Evolutionary conservation across 768 basidiomycete species (phyloP), one percentile per base, ranked within the genome.

Genomic region (Leccinellum luteum): DNA sequence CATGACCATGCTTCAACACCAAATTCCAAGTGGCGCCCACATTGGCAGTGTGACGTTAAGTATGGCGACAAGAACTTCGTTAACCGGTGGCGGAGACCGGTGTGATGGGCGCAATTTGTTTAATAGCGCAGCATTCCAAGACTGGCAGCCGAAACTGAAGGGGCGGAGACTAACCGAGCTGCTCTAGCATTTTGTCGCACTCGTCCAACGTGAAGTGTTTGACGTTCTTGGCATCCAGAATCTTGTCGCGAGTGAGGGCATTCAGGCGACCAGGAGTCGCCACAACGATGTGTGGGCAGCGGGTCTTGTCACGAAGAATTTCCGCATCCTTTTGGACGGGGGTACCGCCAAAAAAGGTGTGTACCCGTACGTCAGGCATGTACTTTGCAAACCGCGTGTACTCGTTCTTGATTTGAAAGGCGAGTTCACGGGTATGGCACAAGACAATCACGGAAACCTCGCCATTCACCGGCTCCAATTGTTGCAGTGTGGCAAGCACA

Each of bases 161-260:
- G 65, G 68, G 64, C 69, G 66, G 63, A 66, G 85, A 99, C 97
- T 98, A 92, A 99, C 97, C 97, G 80, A 99, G 94, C 86, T 94
- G 91, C 85, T 99, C 97, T 74, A 99, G 90, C 94, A 99, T 98
- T 86, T 99, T 99, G 84, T 99, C 97, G 84, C 97, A 99, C 81
- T 99, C 97, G 84, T 99, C 97, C 74, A 99, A 81, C 56, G 97
- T 94, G 77, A 99, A 99, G 81, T 98, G 96, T 79, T 98, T 98
- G 75, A 98, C 94, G 70, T 92, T 87, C 77, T 91, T 91, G 63
- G 92, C 91, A 71, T 97, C 93, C 76, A 99, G 74, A 67, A 90
- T 84, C 81, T 98, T 98, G 78, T 98, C 97, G 64, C 96, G 83
- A 51, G 89, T 86, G 65, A 99, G 88, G 55, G 95, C 96, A 72